Conservation (phyloP, 225 moss, liverwort and hornwort genomes). For the Lunularia cruciata region DNA sequence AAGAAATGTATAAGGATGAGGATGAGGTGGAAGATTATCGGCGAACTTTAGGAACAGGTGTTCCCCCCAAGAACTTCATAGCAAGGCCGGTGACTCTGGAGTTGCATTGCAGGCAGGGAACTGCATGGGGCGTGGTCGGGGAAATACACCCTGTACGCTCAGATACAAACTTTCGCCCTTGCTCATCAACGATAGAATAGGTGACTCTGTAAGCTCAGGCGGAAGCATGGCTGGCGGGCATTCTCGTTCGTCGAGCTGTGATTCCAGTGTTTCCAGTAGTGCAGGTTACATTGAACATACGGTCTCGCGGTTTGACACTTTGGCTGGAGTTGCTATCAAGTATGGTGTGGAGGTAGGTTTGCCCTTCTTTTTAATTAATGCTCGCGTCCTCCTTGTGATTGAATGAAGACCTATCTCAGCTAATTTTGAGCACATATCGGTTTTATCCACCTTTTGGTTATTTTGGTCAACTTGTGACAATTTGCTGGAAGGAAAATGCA, state of each 20-base stretch:
- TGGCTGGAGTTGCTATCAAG: conserved; percentile 94
- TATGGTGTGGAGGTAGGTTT: conserved; percentile 85
- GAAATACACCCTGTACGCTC: conserved; percentile 24
- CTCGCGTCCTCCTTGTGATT: neutral
- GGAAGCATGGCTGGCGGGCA: conserved; percentile 47
- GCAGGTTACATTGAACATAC: conserved; percentile 71
- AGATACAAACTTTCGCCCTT: conserved; percentile 21
- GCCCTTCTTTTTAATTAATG: neutral
- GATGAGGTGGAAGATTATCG: conserved; percentile 35
- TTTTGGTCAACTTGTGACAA: neutral
- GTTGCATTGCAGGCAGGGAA: conserved; percentile 27
- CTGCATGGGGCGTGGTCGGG: conserved; percentile 51
- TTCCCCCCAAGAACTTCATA: conserved; percentile 35
- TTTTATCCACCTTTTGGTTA: neutral
- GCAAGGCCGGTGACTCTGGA: conserved; percentile 11
- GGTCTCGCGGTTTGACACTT: conserved; percentile 79
- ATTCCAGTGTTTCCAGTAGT: conserved; percentile 69
- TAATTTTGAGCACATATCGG: neutral
- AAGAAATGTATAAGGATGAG: conserved; percentile 39
- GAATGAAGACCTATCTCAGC: neutral
- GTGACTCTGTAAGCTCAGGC: conserved; percentile 23
- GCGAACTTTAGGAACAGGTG: conserved; percentile 30
- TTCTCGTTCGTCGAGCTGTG: conserved; percentile 46
- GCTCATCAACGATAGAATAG: conserved; percentile 28
- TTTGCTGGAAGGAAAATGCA: too few species aligned